These are phyloP conservation scores for Polychytrium aggregatum DNA, from an alignment of 192 early-diverging fungal genomes.

Conservation along the genomic window DNA sequence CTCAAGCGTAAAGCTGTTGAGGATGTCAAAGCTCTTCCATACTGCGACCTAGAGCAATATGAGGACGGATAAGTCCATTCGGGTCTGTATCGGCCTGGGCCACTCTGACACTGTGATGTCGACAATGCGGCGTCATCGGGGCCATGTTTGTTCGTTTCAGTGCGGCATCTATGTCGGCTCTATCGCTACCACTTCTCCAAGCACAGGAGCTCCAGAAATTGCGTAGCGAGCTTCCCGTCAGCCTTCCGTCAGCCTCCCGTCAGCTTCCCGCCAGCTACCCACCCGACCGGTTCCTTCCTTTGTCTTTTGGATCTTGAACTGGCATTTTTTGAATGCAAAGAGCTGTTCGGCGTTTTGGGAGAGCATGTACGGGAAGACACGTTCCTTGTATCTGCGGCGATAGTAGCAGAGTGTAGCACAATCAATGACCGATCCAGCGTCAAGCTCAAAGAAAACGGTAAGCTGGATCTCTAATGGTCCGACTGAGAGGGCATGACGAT, in stretches of 20 bases:
- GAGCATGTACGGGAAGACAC: slow-evolving; percentile 24
- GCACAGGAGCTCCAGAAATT: no score
- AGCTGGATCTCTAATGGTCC: neutral
- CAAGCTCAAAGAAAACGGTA: no score
- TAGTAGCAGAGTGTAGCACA: neutral
- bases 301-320: slow-evolving; percentile 21
- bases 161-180: neutral
- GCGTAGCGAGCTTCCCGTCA: no score
- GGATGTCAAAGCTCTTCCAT: slow-evolving; percentile 11
- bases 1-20: slow-evolving; percentile 32
- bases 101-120: neutral
- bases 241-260: no score
- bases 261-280: neutral
- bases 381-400: slow-evolving; percentile 10
- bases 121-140: neutral
- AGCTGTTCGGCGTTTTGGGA: slow-evolving; percentile 6
- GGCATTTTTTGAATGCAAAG: slow-evolving; percentile 22
- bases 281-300: slow-evolving; percentile 27
- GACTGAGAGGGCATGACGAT: neutral
- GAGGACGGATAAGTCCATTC: neutral
- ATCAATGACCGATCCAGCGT: no score
- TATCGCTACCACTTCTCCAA: no score
- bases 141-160: slow-evolving; percentile 1
- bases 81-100: no score
- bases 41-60: neutral